Base-by-base conservation (phyloP, 139 green algal species). In the Tetratostichococcus sp. region DNA sequence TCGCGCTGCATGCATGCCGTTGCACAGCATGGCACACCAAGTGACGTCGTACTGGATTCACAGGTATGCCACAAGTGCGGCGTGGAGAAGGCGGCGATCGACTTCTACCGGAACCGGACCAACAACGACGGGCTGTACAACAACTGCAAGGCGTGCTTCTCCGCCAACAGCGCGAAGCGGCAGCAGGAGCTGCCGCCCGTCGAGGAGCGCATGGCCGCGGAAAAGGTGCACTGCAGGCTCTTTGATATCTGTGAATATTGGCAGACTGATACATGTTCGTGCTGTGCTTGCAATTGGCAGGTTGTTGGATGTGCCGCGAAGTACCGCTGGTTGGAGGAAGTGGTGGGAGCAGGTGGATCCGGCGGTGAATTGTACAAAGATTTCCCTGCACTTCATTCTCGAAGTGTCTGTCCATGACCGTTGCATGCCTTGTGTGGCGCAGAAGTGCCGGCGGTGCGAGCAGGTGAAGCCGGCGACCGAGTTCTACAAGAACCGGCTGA, bases 71-170 rank as follows among this genome's bases (percentile, higher is more conserved):
- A 62, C 50, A 62, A 62, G 28, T 80, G 75, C 75, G 59, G 59
- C 30, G 39, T 62, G 11, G 28, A 62, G 31, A 80, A 80, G 69
- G 35, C 57, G 34, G 58, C 75, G 43, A 65, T 26, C 14, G 75
- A 74, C 4, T 80, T 76, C 59, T 80, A 80, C 69, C 75, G 75
- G 69, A 76, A 80, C 69, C 75, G 68, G 30, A 72, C 72, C 58
- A 80, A 74, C 57, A 65, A 67, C 4, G 75, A 80, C 50, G 75
- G 75, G 57, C 50, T 80, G 69, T 80, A 80, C 58, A 80, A 80
- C 70, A 80, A 76, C 58, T 80, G 75, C 72, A 80, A 80, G 72
- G 30, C 33, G 31, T 80, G 75, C 58, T 77, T 77, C 62, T 23
- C 73, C 6, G 11, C 23, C 8, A 65, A 76, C 33, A 65, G 57